Base-by-base conservation (phyloP, 2,329 filamentous ascomycete species). In the Aureobasidium sp. region DNA sequence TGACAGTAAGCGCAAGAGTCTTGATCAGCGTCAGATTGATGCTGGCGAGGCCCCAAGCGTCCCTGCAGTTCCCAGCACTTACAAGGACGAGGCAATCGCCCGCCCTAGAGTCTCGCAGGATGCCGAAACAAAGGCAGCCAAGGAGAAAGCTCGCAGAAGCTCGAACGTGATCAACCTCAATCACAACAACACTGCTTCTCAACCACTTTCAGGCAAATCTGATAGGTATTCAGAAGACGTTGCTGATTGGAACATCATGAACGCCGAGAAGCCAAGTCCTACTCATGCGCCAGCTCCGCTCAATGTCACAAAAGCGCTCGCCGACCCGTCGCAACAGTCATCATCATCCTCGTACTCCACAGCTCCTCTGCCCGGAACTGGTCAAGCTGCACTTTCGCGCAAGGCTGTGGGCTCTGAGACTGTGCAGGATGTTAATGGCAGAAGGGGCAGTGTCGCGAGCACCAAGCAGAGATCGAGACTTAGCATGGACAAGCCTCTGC, bases 171-270 rank as follows among this genome's bases (percentile, higher is more conserved):
- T 67, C 27, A 39, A 39, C 17, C 36, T 47, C 55, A 58, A 48
- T 29, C 32, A 42, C 42, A 36, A 36, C 42, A 37, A 42, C 20
- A 23, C 41, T 48, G 41, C 42, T 7, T 34, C 42, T 39, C 55
- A 59, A 34, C 55, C 55, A 48, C 55, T 59, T n/a, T 59, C 55
- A 29, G 8, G 2, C 26, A 47, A 34, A 59, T 46, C 63, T 32
- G 62, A 62, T 51, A 63, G 63, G 20, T 86, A 83, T 66, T 83
- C 82, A 17, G 85, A 87, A 69, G 84, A 87, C 68, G 83, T 87
- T 1, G 84, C 84, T 1, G 83, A 86, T 65, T 77, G 85, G 37
- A 87, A 87, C 64, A 74, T 84, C 37, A 51, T 50, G 34, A 47
- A 57, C 7, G 29, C 50, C 72, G 47, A 62, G 27, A 61, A 53